These are phyloP conservation scores for Pleurotus tuber-regium DNA, from an alignment of 768 basidiomycete genomes.

Conservation along the genomic window DNA sequence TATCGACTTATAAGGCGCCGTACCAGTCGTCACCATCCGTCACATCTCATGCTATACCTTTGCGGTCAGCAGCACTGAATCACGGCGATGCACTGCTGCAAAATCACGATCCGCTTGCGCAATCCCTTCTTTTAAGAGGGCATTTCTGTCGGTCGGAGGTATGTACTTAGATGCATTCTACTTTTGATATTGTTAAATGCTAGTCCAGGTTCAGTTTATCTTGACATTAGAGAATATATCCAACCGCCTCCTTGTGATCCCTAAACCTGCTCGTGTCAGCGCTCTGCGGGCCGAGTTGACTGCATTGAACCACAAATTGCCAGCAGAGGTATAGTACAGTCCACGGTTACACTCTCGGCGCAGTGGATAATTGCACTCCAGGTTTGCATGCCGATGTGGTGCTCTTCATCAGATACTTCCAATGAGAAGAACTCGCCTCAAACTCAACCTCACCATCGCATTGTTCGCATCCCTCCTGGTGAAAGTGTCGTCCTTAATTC, in stretches of 20 bases:
- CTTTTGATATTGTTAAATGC: slow-evolving; percentile 11
- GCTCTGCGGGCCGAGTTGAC: slow-evolving; percentile 97
- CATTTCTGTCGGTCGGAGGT: slow-evolving; percentile 91
- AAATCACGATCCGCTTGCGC: slow-evolving; percentile 65
- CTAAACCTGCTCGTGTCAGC: slow-evolving; percentile 91
- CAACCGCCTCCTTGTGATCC: slow-evolving; percentile 87
- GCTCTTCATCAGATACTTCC: slow-evolving; percentile 63
- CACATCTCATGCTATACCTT: slow-evolving; percentile 42
- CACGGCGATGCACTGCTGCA: slow-evolving; percentile 58
- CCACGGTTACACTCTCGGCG: background rate
- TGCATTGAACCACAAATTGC: slow-evolving; percentile 91
- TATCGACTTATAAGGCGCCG: slow-evolving; percentile 34
- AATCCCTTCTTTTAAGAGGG: slow-evolving; percentile 71
- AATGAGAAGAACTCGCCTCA: slow-evolving; percentile 39
- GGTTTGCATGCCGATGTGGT: slow-evolving; percentile 92
- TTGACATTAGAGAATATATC: slow-evolving; percentile 89
- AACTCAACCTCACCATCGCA: slow-evolving; percentile 81
- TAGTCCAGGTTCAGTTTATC: slow-evolving; percentile 74
- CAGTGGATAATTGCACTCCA: slow-evolving; percentile 27
- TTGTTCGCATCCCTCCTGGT: slow-evolving; percentile 95
- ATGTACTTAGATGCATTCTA: slow-evolving; percentile 20
- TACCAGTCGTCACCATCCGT: slow-evolving; percentile 76
- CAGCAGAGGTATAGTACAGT: slow-evolving; percentile 72
- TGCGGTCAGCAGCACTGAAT: slow-evolving; percentile 41
- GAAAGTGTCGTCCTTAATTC: slow-evolving; percentile 98